Evolutionary conservation across 2,329 filamentous ascomycete species (phyloP).

Genomic region (Colletotrichum trifolii): DNA sequence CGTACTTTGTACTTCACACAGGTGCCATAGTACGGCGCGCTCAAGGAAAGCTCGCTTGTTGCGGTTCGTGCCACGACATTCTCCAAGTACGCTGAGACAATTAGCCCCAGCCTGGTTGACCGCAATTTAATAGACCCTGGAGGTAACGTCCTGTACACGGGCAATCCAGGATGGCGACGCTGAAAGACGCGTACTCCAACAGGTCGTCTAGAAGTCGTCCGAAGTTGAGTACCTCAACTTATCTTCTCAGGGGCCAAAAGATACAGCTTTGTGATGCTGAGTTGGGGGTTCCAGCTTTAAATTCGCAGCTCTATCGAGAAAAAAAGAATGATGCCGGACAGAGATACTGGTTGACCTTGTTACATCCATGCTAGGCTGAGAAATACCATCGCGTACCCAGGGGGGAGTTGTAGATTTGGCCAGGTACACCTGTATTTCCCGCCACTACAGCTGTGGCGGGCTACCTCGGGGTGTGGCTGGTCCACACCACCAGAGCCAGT

Average conservation of each 20-base stretch:
- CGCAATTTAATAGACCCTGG: no score
- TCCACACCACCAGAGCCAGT: background rate
- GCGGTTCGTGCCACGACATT: no score
- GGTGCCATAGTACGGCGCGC: no score
- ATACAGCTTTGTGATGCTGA: no score
- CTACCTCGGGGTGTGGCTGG: constrained; percentile 9
- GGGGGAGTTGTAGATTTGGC: constrained; percentile 23
- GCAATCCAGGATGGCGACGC: no score
- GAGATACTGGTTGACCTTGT: constrained; percentile 21
- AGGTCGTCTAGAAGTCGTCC: no score
- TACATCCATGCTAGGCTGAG: constrained; percentile 30
- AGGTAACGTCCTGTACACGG: no score
- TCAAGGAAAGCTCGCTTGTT: no score
- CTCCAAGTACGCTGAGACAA: no score
- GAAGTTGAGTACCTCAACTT: background rate
- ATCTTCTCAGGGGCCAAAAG: background rate
- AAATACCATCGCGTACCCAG: background rate
- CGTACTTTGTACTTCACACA: no score
- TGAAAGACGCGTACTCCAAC: no score
- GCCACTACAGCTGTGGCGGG: constrained; percentile 2
- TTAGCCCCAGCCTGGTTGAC: no score
- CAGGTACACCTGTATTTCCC: constrained; percentile 16
- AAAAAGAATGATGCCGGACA: constrained; percentile 11
- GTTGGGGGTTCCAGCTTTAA: constrained; percentile 9
- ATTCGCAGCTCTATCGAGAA: background rate